Conservation (phyloP, 306 rosid genomes). For the Castanea mollissima region DNA sequence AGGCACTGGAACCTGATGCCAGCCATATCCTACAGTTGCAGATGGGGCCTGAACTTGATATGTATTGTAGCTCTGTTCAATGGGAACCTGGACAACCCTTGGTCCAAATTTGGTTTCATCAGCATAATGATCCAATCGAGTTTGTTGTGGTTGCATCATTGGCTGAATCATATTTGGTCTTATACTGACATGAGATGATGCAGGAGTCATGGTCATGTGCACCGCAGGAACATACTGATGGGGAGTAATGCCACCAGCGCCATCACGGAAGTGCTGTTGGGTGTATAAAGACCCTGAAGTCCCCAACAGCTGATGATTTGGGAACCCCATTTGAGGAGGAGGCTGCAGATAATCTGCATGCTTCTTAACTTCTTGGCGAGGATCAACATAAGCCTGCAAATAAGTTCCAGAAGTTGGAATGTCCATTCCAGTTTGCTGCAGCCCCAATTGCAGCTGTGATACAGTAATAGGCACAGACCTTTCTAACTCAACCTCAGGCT, state of each 20-base stretch:
- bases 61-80: conserved; percentile 57
- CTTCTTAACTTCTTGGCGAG: conserved; percentile 46
- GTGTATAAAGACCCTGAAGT: conserved; percentile 39
- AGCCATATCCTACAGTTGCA: conserved; percentile 45
- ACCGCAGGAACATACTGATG: conserved; percentile 53
- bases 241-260: conserved; percentile 34
- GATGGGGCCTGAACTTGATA: conserved; percentile 58
- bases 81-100: conserved; percentile 61
- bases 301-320: conserved; percentile 51
- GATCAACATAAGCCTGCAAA: conserved; percentile 53
- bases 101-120: conserved; percentile 55
- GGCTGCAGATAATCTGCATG: conserved; percentile 52
- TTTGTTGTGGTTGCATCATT: conserved; percentile 52
- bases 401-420: conserved; percentile 46
- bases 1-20: conserved; percentile 64
- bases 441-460: conserved; percentile 40
- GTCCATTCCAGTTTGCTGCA: conserved; percentile 55
- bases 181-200: conserved; percentile 48
- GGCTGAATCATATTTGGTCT: conserved; percentile 50
- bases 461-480: conserved; percentile 45
- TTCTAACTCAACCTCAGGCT: conserved; percentile 47
- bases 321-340: conserved; percentile 58
- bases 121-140: conserved; percentile 49
- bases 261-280: conserved; percentile 55
- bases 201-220: conserved; percentile 48